Evolutionary conservation across 2,329 filamentous ascomycete species (phyloP).

Genomic region (Exophiala xenobiotica): DNA sequence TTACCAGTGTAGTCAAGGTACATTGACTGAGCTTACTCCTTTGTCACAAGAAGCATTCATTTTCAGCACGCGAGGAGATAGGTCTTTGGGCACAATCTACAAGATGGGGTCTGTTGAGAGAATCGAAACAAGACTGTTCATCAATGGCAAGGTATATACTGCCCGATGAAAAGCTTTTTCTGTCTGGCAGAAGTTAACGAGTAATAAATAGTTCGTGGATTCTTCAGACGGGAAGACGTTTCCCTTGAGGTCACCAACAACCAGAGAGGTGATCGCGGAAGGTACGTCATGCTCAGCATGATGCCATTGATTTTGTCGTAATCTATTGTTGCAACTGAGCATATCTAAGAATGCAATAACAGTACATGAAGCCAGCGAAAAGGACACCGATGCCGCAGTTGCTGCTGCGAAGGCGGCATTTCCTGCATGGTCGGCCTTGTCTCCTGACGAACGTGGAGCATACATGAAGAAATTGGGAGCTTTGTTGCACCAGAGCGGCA

Average conservation of each 20-base stretch:
- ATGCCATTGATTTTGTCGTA: background rate
- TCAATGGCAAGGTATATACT: constrained; percentile 34
- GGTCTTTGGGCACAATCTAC: background rate
- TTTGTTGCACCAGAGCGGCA: constrained; percentile 33
- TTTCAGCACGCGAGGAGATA: background rate
- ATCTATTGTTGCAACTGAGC: no score
- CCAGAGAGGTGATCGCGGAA: constrained; percentile 33
- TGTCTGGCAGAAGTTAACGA: no score
- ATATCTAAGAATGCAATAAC: background rate
- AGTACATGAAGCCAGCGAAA: constrained; percentile 36
- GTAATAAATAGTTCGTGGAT: constrained; percentile 35
- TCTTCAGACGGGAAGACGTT: constrained; percentile 35
- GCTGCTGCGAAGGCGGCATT: constrained; percentile 40
- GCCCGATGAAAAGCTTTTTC: background rate
- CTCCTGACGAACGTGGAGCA: constrained; percentile 34
- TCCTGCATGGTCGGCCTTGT: constrained; percentile 40
- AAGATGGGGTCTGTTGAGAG: constrained; percentile 24
- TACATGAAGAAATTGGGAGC: constrained; percentile 37
- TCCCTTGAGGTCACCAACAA: constrained; percentile 35
- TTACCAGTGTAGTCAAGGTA: no score
- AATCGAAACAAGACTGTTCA: constrained; percentile 38
- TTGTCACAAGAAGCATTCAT: no score
- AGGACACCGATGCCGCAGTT: constrained; percentile 40
- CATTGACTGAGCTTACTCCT: no score
- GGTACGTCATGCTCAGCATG: constrained; percentile 21